Evolutionary conservation across 805 yeast species (phyloP).

Genomic region (Saturnispora kantuleensis): DNA sequence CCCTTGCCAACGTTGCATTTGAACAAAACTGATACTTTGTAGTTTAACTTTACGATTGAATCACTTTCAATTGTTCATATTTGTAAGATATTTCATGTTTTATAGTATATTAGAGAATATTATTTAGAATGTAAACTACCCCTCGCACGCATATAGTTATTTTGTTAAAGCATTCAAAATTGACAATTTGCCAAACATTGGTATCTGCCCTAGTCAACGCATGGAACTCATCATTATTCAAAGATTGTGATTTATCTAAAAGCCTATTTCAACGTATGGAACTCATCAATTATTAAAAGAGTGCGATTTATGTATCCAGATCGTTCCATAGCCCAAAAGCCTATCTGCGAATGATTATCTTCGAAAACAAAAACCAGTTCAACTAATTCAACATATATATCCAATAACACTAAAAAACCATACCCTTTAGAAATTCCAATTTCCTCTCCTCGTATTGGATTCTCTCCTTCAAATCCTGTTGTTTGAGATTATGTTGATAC

Average conservation of each 20-base stretch:
- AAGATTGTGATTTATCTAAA: no score
- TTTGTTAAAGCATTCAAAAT: no score
- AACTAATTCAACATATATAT: not conserved
- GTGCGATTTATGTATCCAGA: no score
- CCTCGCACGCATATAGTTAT: no score
- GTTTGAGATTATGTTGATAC: not conserved
- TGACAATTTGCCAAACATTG: no score
- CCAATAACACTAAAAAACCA: not conserved
- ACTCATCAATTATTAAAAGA: no score
- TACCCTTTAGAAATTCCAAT: not conserved
- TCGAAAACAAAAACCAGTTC: not conserved
- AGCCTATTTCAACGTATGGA: no score
- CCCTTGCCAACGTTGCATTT: slow-evolving; percentile 29
- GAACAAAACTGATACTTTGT: slow-evolving; percentile 20
- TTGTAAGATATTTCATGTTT: slow-evolving; percentile 7
- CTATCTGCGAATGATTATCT: no score
- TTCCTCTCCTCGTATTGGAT: slow-evolving; percentile 7
- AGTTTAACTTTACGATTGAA: not conserved
- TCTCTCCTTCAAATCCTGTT: slow-evolving; percentile 6
- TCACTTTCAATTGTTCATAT: not conserved
- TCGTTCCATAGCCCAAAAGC: no score
- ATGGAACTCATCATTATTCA: no score
- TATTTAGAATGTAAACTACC: no score
- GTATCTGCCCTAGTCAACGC: no score
- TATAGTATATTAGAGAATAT: not conserved